These are phyloP conservation scores for Anastatica hierochuntica DNA, from an alignment of 345 rosid species.

Conservation along the genomic window DNA sequence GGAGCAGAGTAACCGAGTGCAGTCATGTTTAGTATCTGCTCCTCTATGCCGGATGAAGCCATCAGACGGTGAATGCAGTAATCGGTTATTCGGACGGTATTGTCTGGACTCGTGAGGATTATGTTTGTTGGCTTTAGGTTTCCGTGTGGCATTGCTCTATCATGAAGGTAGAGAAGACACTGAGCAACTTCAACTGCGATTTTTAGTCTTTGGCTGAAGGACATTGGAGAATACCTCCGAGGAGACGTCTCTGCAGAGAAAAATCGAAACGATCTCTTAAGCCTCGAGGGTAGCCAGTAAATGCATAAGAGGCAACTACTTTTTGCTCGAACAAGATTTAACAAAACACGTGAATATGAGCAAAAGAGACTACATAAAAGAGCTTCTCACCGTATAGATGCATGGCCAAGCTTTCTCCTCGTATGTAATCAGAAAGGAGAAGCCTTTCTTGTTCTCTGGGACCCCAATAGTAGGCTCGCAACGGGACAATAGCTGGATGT, in stretches of 20 bases:
- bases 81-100: constrained; percentile 49
- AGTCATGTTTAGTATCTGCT: constrained; percentile 79
- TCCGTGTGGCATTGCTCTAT: constrained; percentile 73
- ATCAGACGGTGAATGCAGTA: constrained; percentile 81
- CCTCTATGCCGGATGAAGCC: constrained; percentile 74
- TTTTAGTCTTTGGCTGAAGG: constrained; percentile 69
- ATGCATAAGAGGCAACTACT: background rate
- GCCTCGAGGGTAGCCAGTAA: no score
- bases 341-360: background rate
- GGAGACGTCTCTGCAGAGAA: constrained; percentile 74
- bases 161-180: constrained; percentile 70
- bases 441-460: constrained; percentile 94
- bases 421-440: constrained; percentile 68
- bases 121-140: constrained; percentile 84
- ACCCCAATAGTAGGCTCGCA: constrained; percentile 94
- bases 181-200: constrained; percentile 71
- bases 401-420: constrained; percentile 85
- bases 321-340: background rate
- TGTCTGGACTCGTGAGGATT: constrained; percentile 48
- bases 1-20: constrained; percentile 95
- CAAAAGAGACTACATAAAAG: no score
- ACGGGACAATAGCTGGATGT: constrained; percentile 62
- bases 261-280: no score
- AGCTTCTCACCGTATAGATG: constrained; percentile 77
- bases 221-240: constrained; percentile 64